Conservation (phyloP, 306 rosid species). For the Castanea crenata region DNA sequence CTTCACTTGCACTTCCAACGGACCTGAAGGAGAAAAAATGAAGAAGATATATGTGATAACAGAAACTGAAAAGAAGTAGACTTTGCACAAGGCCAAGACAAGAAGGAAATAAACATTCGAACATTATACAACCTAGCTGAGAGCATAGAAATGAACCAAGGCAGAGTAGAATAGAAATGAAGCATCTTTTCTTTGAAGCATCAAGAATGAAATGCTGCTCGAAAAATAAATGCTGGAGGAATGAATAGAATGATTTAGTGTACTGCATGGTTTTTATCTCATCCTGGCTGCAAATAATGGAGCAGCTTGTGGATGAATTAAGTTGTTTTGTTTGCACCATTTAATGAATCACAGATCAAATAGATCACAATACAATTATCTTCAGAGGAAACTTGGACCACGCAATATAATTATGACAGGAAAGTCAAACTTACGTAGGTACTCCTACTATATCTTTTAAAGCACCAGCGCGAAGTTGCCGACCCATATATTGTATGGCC, state of each 20-base stretch:
- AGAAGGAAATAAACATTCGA: background rate
- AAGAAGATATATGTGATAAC: background rate
- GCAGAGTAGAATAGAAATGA: background rate
- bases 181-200: background rate
- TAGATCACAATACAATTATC: background rate
- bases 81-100: background rate
- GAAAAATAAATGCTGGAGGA: background rate
- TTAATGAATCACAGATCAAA: background rate
- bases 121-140: background rate
- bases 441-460: slow-evolving; percentile 72
- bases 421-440: slow-evolving; percentile 63
- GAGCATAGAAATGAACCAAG: background rate
- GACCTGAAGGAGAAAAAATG: slow-evolving; percentile 41
- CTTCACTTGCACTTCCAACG: slow-evolving; percentile 53
- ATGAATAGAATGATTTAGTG: background rate
- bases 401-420: background rate
- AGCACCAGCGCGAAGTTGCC: slow-evolving; percentile 71
- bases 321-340: background rate
- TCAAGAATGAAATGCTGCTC: background rate
- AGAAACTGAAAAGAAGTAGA: slow-evolving; percentile 7
- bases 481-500: slow-evolving; percentile 87
- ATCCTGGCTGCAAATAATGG: background rate
- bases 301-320: background rate
- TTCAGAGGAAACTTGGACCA: background rate
- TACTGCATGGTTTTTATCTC: background rate